These are phyloP conservation scores for Cnidoscolus chayamansa DNA, from an alignment of 441 rosid species.

Conservation along the genomic window DNA sequence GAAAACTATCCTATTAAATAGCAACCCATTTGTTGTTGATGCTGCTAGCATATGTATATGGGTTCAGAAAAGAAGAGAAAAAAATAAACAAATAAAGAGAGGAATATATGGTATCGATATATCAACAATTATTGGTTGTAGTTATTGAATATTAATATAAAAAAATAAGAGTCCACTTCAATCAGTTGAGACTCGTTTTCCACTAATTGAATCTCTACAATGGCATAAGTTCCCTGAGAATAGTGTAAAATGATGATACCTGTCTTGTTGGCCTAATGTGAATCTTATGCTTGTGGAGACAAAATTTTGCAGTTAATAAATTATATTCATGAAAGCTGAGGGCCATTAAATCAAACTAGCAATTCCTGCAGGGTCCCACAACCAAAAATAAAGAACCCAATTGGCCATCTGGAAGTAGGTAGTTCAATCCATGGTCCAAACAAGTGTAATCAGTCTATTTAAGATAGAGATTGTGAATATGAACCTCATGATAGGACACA, in stretches of 20 bases:
- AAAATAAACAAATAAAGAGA: no score
- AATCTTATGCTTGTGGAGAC: constrained; percentile 16
- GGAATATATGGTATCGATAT: no score
- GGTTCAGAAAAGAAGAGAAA: no score
- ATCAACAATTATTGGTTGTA: no score
- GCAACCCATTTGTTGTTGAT: no score
- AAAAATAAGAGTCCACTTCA: no score
- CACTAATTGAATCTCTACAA: no score
- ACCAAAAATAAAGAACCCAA: constrained; percentile 11
- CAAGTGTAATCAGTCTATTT: constrained; percentile 21
- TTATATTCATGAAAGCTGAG: no score
- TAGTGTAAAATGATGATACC: constrained; percentile 7
- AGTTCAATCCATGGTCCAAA: constrained; percentile 21
- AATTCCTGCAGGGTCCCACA: constrained; percentile 30
- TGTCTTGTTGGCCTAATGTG: constrained; percentile 11
- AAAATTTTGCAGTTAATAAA: background rate
- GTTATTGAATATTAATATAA: no score
- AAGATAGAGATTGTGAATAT: constrained; percentile 8
- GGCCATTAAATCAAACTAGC: constrained; percentile 9
- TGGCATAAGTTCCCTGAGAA: background rate
- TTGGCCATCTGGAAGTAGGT: constrained; percentile 27
- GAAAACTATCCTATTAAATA: no score
- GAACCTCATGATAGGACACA: background rate
- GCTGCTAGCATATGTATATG: no score
- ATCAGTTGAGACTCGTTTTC: no score